phyloP scores from a whole-genome alignment of 495 filamentous ascomycete species.

The Aspergillus mulundensis region DNA sequence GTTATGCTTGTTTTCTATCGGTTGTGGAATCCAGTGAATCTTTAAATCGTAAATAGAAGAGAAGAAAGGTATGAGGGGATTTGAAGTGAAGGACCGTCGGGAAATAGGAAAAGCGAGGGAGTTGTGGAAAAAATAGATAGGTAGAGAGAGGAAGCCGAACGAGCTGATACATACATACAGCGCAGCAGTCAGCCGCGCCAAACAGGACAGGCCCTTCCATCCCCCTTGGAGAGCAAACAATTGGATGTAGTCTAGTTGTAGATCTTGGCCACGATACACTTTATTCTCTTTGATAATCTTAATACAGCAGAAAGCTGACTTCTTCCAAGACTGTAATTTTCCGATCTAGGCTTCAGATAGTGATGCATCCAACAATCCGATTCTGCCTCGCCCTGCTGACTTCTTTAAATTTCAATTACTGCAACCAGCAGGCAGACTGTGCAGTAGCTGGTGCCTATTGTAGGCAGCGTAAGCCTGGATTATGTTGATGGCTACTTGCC shows the following conservation, averaged over 20 bases:
- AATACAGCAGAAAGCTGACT: not conserved
- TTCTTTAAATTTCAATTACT: not conserved
- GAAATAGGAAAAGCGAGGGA: not conserved
- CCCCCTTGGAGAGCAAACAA: not conserved
- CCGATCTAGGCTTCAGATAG: not conserved
- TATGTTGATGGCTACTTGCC: too few relatives aligned
- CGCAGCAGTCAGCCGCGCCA: not conserved
- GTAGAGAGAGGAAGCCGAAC: not conserved
- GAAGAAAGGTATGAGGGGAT: not conserved
- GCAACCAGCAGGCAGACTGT: not conserved
- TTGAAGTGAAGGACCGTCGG: not conserved
- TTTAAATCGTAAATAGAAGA: too few relatives aligned
- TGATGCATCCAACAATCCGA: not conserved
- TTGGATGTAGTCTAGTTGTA: too few relatives aligned
- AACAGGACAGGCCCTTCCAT: not conserved
- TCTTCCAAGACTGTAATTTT: not conserved
- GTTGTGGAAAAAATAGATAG: not conserved
- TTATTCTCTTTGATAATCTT: not conserved
- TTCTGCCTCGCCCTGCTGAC: not conserved
- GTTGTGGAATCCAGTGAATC: too few relatives aligned
- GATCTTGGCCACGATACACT: not conserved
- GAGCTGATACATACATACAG: conserved; percentile 9
- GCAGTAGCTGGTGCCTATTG: not conserved
- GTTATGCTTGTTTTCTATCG: too few relatives aligned
- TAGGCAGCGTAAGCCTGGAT: conserved; percentile 1